Evolutionary conservation across 352 stramenopile genomes (phyloP).

Genomic region (Pythium rhizo-oryzae): DNA sequence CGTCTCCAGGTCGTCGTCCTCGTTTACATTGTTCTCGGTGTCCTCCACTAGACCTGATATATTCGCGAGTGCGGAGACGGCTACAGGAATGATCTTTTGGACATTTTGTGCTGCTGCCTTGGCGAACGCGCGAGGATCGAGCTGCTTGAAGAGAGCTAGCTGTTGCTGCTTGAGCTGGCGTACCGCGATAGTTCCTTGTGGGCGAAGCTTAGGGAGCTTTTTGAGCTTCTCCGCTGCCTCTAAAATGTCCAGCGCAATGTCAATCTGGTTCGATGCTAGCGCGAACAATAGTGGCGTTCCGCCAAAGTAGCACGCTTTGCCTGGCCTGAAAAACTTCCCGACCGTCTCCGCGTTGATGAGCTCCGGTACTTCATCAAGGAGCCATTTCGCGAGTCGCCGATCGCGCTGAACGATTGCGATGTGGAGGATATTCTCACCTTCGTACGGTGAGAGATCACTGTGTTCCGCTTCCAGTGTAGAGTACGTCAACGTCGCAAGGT

Average conservation of each 20-base stretch:
- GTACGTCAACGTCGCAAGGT: conserved; percentile 46
- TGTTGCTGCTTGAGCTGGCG: conserved; percentile 10
- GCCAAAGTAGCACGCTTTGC: conserved; percentile 66
- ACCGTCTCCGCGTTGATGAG: conserved; percentile 50
- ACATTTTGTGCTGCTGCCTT: conserved; percentile 8
- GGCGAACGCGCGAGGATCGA: conserved; percentile 15
- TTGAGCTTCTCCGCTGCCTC: conserved; percentile 34
- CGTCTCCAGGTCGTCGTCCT: conserved; percentile 17
- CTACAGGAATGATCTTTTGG: conserved; percentile 9
- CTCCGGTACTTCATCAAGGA: conserved; percentile 39
- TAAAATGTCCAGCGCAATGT: conserved; percentile 44
- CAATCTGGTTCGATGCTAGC: conserved; percentile 55
- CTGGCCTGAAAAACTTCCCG: conserved; percentile 52
- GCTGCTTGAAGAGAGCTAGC: conserved; percentile 18
- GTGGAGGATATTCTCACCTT: conserved; percentile 68
- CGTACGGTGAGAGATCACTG: conserved; percentile 47
- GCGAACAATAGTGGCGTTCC: conserved; percentile 61
- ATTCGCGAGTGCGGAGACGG: not conserved
- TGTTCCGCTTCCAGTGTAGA: conserved; percentile 24
- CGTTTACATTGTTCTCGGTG: not conserved
- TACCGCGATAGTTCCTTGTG: not conserved
- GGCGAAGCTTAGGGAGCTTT: conserved; percentile 3
- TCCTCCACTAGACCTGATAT: not conserved
- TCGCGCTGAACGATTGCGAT: conserved; percentile 65
- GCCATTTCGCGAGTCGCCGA: conserved; percentile 39